These are phyloP conservation scores for Schizochytrium sp. DNA, from an alignment of 108 stramenopile genomes.

Conservation along the genomic window DNA sequence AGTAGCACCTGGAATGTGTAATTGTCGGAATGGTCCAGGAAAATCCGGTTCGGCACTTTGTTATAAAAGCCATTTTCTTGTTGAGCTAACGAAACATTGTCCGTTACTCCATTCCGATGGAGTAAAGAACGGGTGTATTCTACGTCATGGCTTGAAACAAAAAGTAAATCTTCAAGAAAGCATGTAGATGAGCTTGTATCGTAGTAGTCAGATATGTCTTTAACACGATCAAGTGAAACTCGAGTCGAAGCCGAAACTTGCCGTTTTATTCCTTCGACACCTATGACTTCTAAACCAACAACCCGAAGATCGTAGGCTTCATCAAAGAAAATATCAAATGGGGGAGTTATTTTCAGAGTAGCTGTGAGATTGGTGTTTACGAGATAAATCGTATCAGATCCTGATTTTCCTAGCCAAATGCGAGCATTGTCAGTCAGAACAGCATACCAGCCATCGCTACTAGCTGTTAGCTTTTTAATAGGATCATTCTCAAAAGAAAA, in stretches of 20 bases:
- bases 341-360: neutral
- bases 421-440: neutral
- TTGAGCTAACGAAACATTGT: neutral
- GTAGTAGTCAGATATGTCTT: neutral
- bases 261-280: neutral
- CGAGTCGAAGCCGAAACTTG: neutral
- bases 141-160: neutral
- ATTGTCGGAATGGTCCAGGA: neutral
- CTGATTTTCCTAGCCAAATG: constrained; percentile 24
- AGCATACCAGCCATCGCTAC: neutral
- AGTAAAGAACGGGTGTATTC: neutral
- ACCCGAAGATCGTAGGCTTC: constrained; percentile 21
- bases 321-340: constrained; percentile 9
- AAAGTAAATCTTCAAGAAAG: neutral
- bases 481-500: neutral
- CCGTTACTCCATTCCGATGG: neutral
- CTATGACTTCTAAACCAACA: neutral
- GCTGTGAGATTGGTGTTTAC: neutral
- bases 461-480: neutral
- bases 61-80: neutral
- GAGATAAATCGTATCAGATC: neutral
- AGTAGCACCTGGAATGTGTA: neutral
- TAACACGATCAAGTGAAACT: neutral
- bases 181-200: neutral
- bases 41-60: neutral